Percentiles rank a stretch among this genome's conserved stretches.
Conservation (phyloP, 192 early-diverging fungal genomes). For the Spizellomyces sp. region DNA sequence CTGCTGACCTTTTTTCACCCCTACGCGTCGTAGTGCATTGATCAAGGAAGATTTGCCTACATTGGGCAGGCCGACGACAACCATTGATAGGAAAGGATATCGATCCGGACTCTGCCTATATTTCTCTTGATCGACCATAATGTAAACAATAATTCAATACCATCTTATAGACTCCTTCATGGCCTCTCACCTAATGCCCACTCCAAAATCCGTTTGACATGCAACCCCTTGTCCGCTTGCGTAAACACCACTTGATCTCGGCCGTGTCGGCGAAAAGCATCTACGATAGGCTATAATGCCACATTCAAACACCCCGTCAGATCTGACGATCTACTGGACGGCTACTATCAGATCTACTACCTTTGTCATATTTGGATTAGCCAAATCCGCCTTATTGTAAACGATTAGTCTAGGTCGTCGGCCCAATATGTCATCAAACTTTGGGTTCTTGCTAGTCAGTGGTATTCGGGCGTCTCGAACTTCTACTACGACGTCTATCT, state of each 20-base stretch:
- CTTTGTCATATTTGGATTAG: slow-evolving; percentile 56
- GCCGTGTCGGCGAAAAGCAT: slow-evolving; percentile 5
- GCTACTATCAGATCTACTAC: slow-evolving; percentile 12
- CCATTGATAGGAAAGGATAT: slow-evolving; percentile 58
- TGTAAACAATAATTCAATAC: not conserved
- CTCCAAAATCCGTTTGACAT: slow-evolving; percentile 71
- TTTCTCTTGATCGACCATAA: slow-evolving; percentile 9
- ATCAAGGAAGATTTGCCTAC: slow-evolving; percentile 95
- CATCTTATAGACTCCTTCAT: not conserved
- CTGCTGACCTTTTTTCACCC: slow-evolving; percentile 61
- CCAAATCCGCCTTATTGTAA: slow-evolving; percentile 93
- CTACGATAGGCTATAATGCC: slow-evolving; percentile 6
- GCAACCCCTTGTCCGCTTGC: slow-evolving; percentile 55
- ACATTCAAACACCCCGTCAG: not conserved
- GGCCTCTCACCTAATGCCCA: slow-evolving; percentile 55
- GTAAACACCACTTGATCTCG: slow-evolving; percentile 53
- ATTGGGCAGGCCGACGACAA: slow-evolving; percentile 95
- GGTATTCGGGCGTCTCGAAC: slow-evolving; percentile 94
- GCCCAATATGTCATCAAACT: slow-evolving; percentile 65
- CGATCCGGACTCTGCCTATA: slow-evolving; percentile 16
- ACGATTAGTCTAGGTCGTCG: slow-evolving; percentile 75
- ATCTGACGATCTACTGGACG: too few relatives aligned
- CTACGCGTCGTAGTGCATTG: slow-evolving; percentile 80
- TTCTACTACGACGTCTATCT: slow-evolving; percentile 86
- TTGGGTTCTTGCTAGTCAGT: slow-evolving; percentile 84